Conservation (phyloP, 352 stramenopile genomes). For the Globisporangium polare region DNA sequence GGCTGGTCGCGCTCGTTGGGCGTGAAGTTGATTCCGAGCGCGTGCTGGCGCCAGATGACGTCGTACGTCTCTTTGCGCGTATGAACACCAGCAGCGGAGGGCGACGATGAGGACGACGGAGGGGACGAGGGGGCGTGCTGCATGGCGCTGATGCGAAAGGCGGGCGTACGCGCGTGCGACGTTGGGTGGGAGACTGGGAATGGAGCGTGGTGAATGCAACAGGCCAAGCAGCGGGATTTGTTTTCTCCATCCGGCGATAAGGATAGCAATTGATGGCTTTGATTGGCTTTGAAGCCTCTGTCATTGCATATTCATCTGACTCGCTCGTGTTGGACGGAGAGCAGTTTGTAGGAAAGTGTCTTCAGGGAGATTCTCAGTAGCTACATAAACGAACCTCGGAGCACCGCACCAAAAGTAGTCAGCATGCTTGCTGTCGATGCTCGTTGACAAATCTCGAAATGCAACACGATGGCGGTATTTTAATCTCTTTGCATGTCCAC, state of each 20-base stretch:
- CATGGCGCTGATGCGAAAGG: background rate
- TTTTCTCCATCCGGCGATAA: too few relatives aligned
- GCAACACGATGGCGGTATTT: background rate
- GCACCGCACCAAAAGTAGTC: background rate
- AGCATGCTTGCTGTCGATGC: too few relatives aligned
- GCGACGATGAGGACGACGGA: background rate
- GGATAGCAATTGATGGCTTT: too few relatives aligned
- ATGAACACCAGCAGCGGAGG: background rate
- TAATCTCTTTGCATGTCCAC: background rate
- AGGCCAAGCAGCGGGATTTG: too few relatives aligned
- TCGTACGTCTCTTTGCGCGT: slow-evolving; percentile 35
- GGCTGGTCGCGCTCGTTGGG: slow-evolving; percentile 58
- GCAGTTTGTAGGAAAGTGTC: background rate
- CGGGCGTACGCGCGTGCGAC: too few relatives aligned
- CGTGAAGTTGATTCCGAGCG: slow-evolving; percentile 69
- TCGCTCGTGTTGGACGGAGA: too few relatives aligned
- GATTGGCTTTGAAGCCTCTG: background rate
- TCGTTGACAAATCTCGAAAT: background rate
- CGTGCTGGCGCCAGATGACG: slow-evolving; percentile 50
- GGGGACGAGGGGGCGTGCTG: background rate
- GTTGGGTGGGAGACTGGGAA: too few relatives aligned
- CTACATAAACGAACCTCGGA: background rate
- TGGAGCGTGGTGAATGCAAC: too few relatives aligned
- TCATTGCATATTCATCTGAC: background rate
- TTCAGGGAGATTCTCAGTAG: background rate